A percentile compares a stretch with the other conserved stretches of the same genome.
phyloP scores from a whole-genome alignment of 129 eudicot genomes.

The Chrysanthemum seticuspe region DNA sequence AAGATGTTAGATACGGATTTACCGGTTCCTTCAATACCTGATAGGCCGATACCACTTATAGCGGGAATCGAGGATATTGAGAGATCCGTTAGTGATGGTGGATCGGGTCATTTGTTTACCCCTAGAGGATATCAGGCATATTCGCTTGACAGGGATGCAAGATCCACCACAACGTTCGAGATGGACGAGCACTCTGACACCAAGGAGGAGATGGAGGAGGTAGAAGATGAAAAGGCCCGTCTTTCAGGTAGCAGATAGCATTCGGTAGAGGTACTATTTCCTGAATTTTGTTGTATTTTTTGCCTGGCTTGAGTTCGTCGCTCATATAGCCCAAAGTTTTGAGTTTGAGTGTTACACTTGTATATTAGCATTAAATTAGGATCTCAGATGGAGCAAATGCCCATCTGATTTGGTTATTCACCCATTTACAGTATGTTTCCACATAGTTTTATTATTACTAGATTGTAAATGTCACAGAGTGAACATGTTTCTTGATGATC shows the following conservation, averaged over 20 bases:
- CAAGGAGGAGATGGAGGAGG: conserved; percentile 16
- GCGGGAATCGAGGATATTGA: conserved; percentile 71
- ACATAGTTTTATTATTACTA: too few relatives aligned
- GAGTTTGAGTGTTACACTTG: conserved; percentile 24
- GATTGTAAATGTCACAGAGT: too few relatives aligned
- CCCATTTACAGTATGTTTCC: too few relatives aligned
- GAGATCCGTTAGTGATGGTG: conserved; percentile 62
- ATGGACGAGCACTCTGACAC: background rate
- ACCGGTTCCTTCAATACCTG: conserved; percentile 76
- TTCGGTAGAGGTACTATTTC: too few relatives aligned
- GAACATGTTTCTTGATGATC: too few relatives aligned
- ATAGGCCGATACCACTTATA: conserved; percentile 72
- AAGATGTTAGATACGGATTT: conserved; percentile 69
- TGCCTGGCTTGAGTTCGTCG: background rate
- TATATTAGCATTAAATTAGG: conserved; percentile 15
- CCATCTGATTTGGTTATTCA: background rate
- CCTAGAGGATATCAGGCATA: conserved; percentile 56
- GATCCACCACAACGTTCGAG: conserved; percentile 19
- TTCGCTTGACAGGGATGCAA: too few relatives aligned
- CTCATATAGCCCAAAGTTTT: background rate
- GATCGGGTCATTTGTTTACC: conserved; percentile 65
- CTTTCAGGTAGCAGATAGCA: conserved; percentile 31
- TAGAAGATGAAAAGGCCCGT: conserved; percentile 22
- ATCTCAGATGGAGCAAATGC: background rate
- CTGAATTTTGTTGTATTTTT: background rate